Conservation (phyloP, 345 rosid species). For the Citrus cavaleriei region DNA sequence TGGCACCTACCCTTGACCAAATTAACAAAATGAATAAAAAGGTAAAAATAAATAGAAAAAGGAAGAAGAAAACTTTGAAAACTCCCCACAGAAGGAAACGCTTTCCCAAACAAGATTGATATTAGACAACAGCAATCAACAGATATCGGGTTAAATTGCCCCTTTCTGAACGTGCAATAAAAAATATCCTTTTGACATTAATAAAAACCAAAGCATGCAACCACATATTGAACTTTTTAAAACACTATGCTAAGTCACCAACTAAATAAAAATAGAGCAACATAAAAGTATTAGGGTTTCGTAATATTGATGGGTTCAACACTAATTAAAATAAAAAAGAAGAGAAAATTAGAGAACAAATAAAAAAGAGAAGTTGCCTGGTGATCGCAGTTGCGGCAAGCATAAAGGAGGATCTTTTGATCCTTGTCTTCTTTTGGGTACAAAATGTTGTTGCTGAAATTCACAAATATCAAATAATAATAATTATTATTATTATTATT, state of each 20-base stretch:
- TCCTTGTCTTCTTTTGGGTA: conserved; percentile 70
- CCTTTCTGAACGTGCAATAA: not conserved
- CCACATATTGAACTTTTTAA: not conserved
- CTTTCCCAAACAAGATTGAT: not conserved
- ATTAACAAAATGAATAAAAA: not conserved
- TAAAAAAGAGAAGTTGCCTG: conserved; percentile 36
- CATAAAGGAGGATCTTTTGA: conserved; percentile 58
- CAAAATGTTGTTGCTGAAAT: conserved; percentile 68
- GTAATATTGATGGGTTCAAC: not conserved
- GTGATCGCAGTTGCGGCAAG: conserved; percentile 87
- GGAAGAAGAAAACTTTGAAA: not conserved
- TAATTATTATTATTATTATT: too few species aligned
- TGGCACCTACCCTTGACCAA: not conserved
- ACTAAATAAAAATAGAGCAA: not conserved
- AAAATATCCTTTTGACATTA: not conserved
- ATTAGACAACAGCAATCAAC: not conserved
- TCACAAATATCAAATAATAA: not conserved
- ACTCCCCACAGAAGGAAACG: not conserved
- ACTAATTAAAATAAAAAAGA: not conserved
- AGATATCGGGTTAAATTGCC: not conserved
- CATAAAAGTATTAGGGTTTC: not conserved
- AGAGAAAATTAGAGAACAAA: not conserved
- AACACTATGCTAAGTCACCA: not conserved
- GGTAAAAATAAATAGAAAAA: not conserved
- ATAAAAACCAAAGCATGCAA: not conserved